Evolutionary conservation across 2,329 filamentous ascomycete species (phyloP).

Genomic region (Escovopsis sp.): DNA sequence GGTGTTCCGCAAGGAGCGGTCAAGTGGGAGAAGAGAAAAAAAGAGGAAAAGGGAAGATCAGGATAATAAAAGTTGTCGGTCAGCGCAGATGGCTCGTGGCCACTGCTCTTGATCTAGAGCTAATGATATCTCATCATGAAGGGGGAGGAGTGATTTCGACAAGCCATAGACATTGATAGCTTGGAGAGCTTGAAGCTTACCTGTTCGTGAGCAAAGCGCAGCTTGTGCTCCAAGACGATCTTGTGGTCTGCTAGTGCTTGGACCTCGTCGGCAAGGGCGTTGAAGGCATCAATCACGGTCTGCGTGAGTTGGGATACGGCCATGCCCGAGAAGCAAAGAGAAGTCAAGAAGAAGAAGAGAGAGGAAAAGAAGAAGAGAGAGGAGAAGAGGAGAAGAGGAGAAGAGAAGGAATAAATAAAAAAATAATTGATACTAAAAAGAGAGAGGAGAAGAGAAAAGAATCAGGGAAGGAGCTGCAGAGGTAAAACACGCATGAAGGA

Average conservation of each 20-base stretch:
- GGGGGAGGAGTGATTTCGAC: conserved; percentile 8
- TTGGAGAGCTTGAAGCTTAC: conserved; percentile 29
- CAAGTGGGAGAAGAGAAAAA: conserved; percentile 13
- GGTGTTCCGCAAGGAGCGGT: too few relatives aligned
- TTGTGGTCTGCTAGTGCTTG: conserved; percentile 49
- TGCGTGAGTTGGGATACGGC: conserved; percentile 30
- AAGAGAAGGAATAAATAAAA: conserved; percentile 6
- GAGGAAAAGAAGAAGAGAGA: conserved; percentile 6
- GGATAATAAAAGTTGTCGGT: conserved; percentile 37
- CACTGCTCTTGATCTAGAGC: conserved; percentile 74
- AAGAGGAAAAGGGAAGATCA: conserved; percentile 2
- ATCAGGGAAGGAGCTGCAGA: background rate
- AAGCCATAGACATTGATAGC: too few relatives aligned
- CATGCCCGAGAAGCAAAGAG: conserved; percentile 15
- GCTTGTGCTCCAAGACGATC: conserved; percentile 51
- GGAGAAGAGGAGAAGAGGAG: conserved; percentile 9
- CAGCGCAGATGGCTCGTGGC: conserved; percentile 31
- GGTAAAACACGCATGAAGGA: too few relatives aligned
- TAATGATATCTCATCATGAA: conserved; percentile 39
- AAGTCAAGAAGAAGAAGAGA: conserved; percentile 5
- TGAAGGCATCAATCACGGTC: conserved; percentile 50
- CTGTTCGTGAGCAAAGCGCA: conserved; percentile 52
- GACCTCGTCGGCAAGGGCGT: conserved; percentile 48
- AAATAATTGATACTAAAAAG: conserved; percentile 4
- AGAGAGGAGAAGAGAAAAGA: conserved; percentile 5